Evolutionary conservation across 2,329 filamentous ascomycete genomes (phyloP).

Genomic region (Cercospora zeae-maydis): DNA sequence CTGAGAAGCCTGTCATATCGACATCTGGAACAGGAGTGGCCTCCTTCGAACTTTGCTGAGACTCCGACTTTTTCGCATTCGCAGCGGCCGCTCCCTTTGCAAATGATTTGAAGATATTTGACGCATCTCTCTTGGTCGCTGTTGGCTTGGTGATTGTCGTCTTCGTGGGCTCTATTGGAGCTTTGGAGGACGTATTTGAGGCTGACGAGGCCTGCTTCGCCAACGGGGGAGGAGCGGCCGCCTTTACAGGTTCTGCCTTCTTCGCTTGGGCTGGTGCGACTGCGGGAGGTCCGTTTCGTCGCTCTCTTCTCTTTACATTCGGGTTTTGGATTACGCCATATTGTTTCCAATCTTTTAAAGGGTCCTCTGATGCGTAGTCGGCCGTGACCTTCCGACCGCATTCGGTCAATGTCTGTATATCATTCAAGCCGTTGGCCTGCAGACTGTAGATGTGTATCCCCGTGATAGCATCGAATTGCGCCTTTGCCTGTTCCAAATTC

Average conservation of each 20-base stretch:
- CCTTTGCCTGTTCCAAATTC: slow-evolving; percentile 49
- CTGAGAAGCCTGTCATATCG: slow-evolving; percentile 37
- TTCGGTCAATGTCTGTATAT: slow-evolving; percentile 66
- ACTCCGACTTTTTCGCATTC: slow-evolving; percentile 48
- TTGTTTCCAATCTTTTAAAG: slow-evolving; percentile 54
- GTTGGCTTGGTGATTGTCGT: slow-evolving; percentile 40
- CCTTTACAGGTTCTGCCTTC: slow-evolving; percentile 24
- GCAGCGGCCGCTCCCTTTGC: slow-evolving; percentile 50
- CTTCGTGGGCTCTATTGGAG: slow-evolving; percentile 34
- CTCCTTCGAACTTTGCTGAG: slow-evolving; percentile 38
- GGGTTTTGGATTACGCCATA: slow-evolving; percentile 76
- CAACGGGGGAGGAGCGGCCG: slow-evolving; percentile 16
- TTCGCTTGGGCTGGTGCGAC: slow-evolving; percentile 27
- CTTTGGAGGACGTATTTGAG: slow-evolving; percentile 25
- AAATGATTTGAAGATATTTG: slow-evolving; percentile 75
- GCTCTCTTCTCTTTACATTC: slow-evolving; percentile 56
- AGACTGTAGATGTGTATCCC: slow-evolving; percentile 88
- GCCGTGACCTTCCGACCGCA: slow-evolving; percentile 61
- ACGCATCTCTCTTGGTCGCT: slow-evolving; percentile 54
- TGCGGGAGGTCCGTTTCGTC: slow-evolving; percentile 39
- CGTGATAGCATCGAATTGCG: slow-evolving; percentile 66
- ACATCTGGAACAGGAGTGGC: slow-evolving; percentile 37
- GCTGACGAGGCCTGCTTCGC: slow-evolving; percentile 18
- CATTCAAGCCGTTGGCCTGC: slow-evolving; percentile 63
- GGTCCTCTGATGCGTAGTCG: slow-evolving; percentile 57